Evolutionary conservation across 176 grass and related monocot genomes (phyloP).

Genomic region (Eleusine coracana): DNA sequence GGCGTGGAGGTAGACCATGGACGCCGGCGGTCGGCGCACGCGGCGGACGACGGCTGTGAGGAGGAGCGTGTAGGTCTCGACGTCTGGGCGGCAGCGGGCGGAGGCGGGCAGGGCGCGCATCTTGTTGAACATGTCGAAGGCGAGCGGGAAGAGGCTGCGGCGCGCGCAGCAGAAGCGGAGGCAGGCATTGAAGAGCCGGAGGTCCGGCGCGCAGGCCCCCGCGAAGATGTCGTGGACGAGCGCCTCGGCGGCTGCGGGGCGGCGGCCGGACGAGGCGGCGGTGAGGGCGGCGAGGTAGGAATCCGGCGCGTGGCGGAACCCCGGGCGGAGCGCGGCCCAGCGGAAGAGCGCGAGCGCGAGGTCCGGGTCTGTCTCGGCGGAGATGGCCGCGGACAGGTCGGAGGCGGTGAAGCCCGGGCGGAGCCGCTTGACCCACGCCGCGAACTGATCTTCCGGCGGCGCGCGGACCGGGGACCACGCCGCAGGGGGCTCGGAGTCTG

Average conservation of each 20-base stretch:
- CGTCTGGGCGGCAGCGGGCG: slow-evolving; percentile 53
- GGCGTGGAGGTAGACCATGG: slow-evolving; percentile 79
- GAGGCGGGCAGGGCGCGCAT: slow-evolving; percentile 51
- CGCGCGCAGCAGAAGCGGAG: slow-evolving; percentile 85
- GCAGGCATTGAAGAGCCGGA: slow-evolving; percentile 68
- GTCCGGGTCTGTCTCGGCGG: slow-evolving; percentile 64
- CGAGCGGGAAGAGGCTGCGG: slow-evolving; percentile 74
- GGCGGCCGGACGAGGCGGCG: slow-evolving; percentile 56
- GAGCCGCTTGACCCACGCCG: slow-evolving; percentile 80
- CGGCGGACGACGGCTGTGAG: slow-evolving; percentile 64
- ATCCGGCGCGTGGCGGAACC: slow-evolving; percentile 62
- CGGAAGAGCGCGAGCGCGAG: slow-evolving; percentile 91
- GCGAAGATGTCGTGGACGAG: slow-evolving; percentile 81
- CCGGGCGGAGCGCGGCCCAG: slow-evolving; percentile 74
- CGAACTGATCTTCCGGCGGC: slow-evolving; percentile 79
- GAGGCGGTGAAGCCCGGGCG: slow-evolving; percentile 67
- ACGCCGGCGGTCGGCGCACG: slow-evolving; percentile 70
- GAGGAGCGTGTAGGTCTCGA: slow-evolving; percentile 87
- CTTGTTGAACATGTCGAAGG: slow-evolving; percentile 93
- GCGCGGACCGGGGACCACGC: slow-evolving; percentile 41
- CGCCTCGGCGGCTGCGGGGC: slow-evolving; percentile 58
- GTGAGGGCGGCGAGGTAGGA: slow-evolving; percentile 75
- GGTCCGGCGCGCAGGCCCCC: slow-evolving; percentile 72
- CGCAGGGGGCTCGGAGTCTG: background rate
- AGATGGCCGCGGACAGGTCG: slow-evolving; percentile 65